Evolutionary conservation across 2,329 filamentous ascomycete genomes (phyloP), one percentile per base, ranked within the genome.

Genomic region (Aspergillus sp.): DNA sequence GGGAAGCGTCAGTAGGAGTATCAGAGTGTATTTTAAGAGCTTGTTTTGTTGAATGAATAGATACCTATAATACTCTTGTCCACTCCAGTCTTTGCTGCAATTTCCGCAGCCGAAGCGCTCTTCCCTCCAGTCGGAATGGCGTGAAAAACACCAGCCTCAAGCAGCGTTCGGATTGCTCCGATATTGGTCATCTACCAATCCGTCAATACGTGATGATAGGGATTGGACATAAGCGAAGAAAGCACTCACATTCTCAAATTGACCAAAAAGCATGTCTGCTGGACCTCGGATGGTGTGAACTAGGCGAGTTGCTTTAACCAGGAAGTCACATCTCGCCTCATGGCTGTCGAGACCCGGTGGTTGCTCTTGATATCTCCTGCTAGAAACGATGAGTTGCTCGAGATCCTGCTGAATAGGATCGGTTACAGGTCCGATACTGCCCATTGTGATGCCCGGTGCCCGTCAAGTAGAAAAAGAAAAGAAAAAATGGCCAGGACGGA

Each of bases 91-190:
- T 46, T 43, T 6, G 23, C 30, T 2, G 53, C 22, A 19, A 54
- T 46, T 19, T 54, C 44, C 4, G 19, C 33, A 17, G 53, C 53
- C 3, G 50, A 51, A 9, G 51, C 51, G 23, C 46, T 48, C 13
- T 47, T 15, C 7, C 55, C 57, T 6, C 53, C 55, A 2, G 49
- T 49, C 3, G 57, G 58, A 20, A 60, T 57, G 10, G 51, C 47
- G 15, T 55, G 48, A 37, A 60, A 56, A 12, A 58, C 55, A 5
- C 55, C 55, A 5, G 52, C 50, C 17, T 54, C 48, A 12, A 60
- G 46, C 13, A 59, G 45, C 2, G 57, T 47, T 33, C 58, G 49
- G 10, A 59, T 32, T 1, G 57, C 48, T 20, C 52, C 57, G 30
- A 59, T 48, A 25, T 53, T 55, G 9, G 52, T 35, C 27, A 50